Evolutionary conservation across 2,329 filamentous ascomycete species (phyloP), one percentile per base, ranked within the genome.

Genomic region (Colletotrichum magnum): DNA sequence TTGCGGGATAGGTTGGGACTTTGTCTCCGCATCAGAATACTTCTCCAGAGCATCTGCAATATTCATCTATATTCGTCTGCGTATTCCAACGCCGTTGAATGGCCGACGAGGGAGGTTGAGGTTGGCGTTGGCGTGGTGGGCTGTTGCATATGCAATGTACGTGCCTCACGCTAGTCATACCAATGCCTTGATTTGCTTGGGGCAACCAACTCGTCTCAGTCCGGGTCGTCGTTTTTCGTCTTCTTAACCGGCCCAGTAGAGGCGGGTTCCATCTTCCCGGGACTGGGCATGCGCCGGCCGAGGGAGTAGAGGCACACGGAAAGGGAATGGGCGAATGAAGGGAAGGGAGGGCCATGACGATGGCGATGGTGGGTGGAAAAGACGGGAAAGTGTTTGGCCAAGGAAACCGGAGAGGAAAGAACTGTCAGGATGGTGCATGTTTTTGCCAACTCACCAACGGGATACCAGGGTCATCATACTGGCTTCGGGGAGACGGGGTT

Each of bases 231-330:
- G 1, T 18, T 12, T 10, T 59, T 51, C 43, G 3, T 43, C 24
- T 5, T 12, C 21, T 48, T 43, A 62, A 36, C 59, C 59, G 48
- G 50, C 45, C 59, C 59, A 62, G 28, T 54, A 9, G 53, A 12
- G 13, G 43, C 21, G 50, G 24, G 39, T 53, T 54, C 59, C 59
- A n/a, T 54, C 39, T 62, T 26, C 59, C 48, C 32, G 59, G 59
- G 24, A 62, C 39, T 47, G 24, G 59, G 59, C 48, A 36, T 47
- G 12, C 10, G 58, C 52, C 18, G 26, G 28, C 15, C 18, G 28
- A 60, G 6, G 45, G 24, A 18, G 58, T 50, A 43, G 21, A 41
- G 58, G 57, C 36, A 41, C 26, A 51, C 26, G 13, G n/a, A 5
- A n/a, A 52, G 53, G 5, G 13, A 60, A 32, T 26, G 32, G 45